Base-by-base conservation (phyloP, 176 grass and related monocot genomes). In the Musa schizocarpa region DNA sequence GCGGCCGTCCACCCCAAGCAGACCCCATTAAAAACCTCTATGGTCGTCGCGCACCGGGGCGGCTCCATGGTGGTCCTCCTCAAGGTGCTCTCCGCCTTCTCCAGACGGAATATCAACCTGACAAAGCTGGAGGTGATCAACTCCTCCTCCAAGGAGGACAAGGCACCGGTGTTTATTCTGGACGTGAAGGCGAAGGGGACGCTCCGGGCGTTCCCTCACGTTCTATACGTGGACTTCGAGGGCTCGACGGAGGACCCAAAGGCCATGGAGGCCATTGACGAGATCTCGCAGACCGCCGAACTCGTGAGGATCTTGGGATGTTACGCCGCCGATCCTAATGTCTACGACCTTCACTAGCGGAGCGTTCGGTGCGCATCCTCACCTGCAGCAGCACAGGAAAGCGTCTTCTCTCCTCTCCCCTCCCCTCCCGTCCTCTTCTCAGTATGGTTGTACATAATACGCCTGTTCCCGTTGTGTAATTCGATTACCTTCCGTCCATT, bases 201-300 rank as follows among this genome's bases (percentile, higher is more conserved):
- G 77, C 75, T 99, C 49, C 83, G 82, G 77, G 81, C 95, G 0
- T 99, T 94, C 84, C 95, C 95, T 20, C 95, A 99, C 73, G 90
- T 99, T 9, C 80, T 99, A 10, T 99, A 99, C n/a, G 95, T 99
- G 4, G 90, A 99, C 80, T 99, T 83, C 65, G 90, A 93, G 84
- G 90, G 95, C 19, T 86, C 88, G 50, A 69, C 77, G 2, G 72
- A 86, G 73, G 88, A 94, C 79, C 88, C 88, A 1, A 79, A 82
- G 78, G 88, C 91, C 22, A 83, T 79, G 29, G 90, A 94, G 27
- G 88, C 84, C 20, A 89, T 99, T 29, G 55, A 82, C 55, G 95
- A 91, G 80, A 94, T 94, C 61, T 86, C 87, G 56, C 74, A n/a
- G 53, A 87, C 82, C 81, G 89, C 95, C 9, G 95, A 94, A 53